Evolutionary conservation across 1,139 yeast genomes (phyloP), one percentile per base, ranked within the genome.

Genomic region (Blastobotrys raffinosifermentans): DNA sequence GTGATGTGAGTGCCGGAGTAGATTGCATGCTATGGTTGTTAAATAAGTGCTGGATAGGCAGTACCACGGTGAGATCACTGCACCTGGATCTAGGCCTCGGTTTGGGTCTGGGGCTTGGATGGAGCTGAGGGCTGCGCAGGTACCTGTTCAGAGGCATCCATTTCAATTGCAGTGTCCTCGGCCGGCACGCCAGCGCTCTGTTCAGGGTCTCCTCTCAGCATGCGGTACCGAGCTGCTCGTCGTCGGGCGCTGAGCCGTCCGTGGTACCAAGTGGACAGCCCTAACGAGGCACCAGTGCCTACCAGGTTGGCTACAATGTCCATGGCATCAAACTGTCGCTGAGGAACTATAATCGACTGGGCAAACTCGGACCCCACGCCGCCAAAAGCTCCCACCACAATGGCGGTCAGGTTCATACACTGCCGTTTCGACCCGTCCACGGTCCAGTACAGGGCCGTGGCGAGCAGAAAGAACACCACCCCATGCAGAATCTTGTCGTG

Each of bases 401-500:
- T 40, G 13, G 70, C 50, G 1, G 82, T 72, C 31, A 71, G 43
- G 33, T 62, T 60, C 23, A 72, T 55, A 8, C 64, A 54, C 40
- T 68, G 63, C 43, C 69, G 56, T 6, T 69, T 49, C 4, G 63
- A 48, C 3, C 64, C 48, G 63, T 75, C 77, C 37, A 76, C 60
- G 6, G 75, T 54, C 64, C 75, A 74, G 63, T 74, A 77, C 51
- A 77, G 73, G 39, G 72, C 73, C 19, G 63, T 51, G 1, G 81
- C 73, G 10, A 77, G 58, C 3, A 73, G 42, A 40, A 69, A 61
- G 51, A 78, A 77, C 18, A 74, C 67, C 14, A 54, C 35, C 38
- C 71, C 71, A 48, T 77, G 84, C 17, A 74, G 53, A 5, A 64
- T 46, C 55, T 77, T 77, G 57, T 77, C 84, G 52, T 74, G 67